Base-by-base conservation (phyloP, 2,329 filamentous ascomycete genomes). In the Metarhizium brunneum region DNA sequence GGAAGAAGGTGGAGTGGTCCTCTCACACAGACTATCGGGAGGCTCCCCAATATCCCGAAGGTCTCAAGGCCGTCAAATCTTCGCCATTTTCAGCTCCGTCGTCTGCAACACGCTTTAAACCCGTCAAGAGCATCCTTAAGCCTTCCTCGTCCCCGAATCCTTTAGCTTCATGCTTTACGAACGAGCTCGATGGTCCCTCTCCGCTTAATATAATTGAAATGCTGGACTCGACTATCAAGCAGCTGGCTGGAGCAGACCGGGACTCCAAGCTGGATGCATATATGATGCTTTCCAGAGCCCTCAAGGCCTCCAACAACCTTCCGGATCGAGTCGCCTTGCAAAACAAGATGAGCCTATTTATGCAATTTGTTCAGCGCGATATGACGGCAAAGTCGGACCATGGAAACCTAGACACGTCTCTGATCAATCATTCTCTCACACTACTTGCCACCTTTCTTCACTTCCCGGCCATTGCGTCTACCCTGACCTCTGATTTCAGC, bases 281-380 rank as follows among this genome's bases (percentile, higher is more conserved):
- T 65, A 84, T 86, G 67, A 87, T 87, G 64, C 76, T 99, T 48
- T 83, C 87, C 36, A 81, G 84, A 38, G 85, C 86, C 4, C 75
- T 96, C 62, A 88, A 90, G 67, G 81, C 87, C 6, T 96, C 92
- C 56, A 89, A 92, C 59, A 88, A 89, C 61, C 73, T 95, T 14
- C 91, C 91, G 0, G 87, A 94, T 61, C 76, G 83, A 40, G 82
- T 87, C 55, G 84, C 85, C 11, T 76, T 95, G 54, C 80, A 84
- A 56, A 81, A 83, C 52, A 95, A 94, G 69, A 86, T 96, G 77
- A 79, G 80, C 11, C 72, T 89, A 2, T 80, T 97, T 57, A 83
- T 84, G 61, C 86, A 90, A 57, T 96, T 91, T 66, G 90, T 97
- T 55, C 84, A 87, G 64, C 82, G 92, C 57, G 94, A 99, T 66